Percentiles rank a stretch among this genome's conserved stretches.
Conservation (phyloP, 106 monocot species). For the Alisma plantagoaquatica region DNA sequence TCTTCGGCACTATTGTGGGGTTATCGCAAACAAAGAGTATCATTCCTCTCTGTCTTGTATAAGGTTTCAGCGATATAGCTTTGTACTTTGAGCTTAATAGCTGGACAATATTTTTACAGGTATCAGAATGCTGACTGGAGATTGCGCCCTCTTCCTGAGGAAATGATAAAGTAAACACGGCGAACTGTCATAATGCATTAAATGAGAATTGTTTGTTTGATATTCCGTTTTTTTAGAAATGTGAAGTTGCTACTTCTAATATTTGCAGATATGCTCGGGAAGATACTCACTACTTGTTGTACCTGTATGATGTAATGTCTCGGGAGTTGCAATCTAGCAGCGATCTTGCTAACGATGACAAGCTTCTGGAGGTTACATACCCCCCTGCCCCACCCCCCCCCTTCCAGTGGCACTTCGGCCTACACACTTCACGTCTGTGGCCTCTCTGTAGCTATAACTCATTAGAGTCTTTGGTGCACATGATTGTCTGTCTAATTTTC, state of each 20-base stretch:
- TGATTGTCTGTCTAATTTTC: no score
- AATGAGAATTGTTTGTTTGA: no score
- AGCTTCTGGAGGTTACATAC: constrained; percentile 62
- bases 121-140: constrained; percentile 99
- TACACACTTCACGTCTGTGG: no score
- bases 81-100: no score
- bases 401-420: no score
- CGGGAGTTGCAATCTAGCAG: constrained; percentile 33
- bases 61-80: neutral
- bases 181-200: no score
- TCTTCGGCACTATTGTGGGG: constrained; percentile 64
- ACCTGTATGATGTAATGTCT: constrained; percentile 88
- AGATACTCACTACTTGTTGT: constrained; percentile 88
- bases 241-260: no score
- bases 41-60: constrained; percentile 1
- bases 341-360: constrained; percentile 29
- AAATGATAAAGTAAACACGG: constrained; percentile 92
- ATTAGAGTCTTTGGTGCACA: no score
- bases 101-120: constrained; percentile 30
- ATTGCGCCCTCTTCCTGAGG: constrained; percentile 69
- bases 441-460: no score
- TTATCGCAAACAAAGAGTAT: constrained; percentile 97
- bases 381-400: neutral
- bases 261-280: constrained; percentile 84
- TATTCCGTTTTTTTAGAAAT: no score